A percentile compares a stretch with the other conserved stretches of the same genome.
Conservation (phyloP, 257 asterid species). For the Petunia secreta region DNA sequence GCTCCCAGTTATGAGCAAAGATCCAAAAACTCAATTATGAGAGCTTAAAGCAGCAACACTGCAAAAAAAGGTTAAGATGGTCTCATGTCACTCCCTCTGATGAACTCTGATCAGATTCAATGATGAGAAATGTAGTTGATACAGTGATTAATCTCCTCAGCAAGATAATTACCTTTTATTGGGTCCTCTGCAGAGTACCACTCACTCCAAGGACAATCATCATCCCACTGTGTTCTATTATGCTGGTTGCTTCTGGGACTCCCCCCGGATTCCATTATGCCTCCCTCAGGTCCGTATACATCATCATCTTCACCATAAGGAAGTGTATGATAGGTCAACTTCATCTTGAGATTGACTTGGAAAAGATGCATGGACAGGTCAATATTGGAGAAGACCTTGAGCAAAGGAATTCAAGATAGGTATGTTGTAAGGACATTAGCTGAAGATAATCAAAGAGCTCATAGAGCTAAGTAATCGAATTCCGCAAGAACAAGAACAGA, state of each 20-base stretch:
- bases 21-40: conserved; percentile 7
- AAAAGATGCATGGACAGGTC: conserved; percentile 85
- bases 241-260: conserved; percentile 50
- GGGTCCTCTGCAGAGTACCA: conserved; percentile 97
- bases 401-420: conserved; percentile 24
- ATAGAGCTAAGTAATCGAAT: conserved; percentile 9
- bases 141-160: conserved; percentile 23
- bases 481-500: conserved; percentile 14
- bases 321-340: conserved; percentile 79
- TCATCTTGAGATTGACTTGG: conserved; percentile 81
- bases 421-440: background rate
- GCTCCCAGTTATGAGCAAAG: conserved; percentile 1
- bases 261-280: conserved; percentile 50
- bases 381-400: conserved; percentile 75
- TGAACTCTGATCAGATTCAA: background rate
- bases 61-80: conserved; percentile 19
- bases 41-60: conserved; percentile 17
- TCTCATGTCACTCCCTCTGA: conserved; percentile 18
- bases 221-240: conserved; percentile 79
- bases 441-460: conserved; percentile 18
- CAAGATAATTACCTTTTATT: conserved; percentile 59
- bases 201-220: conserved; percentile 91
- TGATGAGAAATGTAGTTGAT: background rate
- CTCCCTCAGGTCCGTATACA: conserved; percentile 51
- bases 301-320: conserved; percentile 65